These are phyloP conservation scores for Teratosphaeria destructans DNA, from an alignment of 2,329 filamentous ascomycete species.

Conservation along the genomic window DNA sequence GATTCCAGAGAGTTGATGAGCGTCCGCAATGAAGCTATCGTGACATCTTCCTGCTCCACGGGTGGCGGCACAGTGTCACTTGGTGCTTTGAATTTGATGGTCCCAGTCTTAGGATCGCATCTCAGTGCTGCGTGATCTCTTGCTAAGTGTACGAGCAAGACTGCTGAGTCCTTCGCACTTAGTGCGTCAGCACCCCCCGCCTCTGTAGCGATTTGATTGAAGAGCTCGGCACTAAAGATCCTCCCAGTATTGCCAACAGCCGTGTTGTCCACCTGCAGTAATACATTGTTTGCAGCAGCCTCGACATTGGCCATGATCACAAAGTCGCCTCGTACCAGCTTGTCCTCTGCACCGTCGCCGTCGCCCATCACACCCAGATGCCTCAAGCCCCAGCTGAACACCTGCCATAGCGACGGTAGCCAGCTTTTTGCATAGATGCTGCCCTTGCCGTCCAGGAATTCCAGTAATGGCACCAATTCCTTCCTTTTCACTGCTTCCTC, in stretches of 20 bases:
- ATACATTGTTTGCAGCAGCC: conserved; percentile 32
- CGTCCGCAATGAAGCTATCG: conserved; percentile 68
- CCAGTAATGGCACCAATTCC: conserved; percentile 58
- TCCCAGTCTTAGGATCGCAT: conserved; percentile 31
- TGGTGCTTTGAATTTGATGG: conserved; percentile 61
- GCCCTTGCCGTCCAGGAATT: conserved; percentile 55
- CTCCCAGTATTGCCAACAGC: conserved; percentile 25
- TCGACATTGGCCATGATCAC: conserved; percentile 57
- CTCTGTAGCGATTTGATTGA: conserved; percentile 17
- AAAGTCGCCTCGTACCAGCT: conserved; percentile 50
- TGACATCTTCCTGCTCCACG: conserved; percentile 68
- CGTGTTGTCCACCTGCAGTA: conserved; percentile 22
- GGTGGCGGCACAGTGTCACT: conserved; percentile 32
- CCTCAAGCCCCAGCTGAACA: conserved; percentile 65
- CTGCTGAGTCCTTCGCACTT: conserved; percentile 38
- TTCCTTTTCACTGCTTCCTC: conserved; percentile 60
- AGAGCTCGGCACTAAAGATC: conserved; percentile 22
- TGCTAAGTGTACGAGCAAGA: conserved; percentile 30
- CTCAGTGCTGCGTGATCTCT: conserved; percentile 42
- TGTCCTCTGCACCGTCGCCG: conserved; percentile 36
- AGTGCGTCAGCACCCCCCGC: conserved; percentile 19
- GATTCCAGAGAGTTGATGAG: conserved; percentile 57
- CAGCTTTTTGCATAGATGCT: conserved; percentile 65
- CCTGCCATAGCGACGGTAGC: conserved; percentile 56
- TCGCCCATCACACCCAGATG: conserved; percentile 42